Evolutionary conservation across 2,329 filamentous ascomycete genomes (phyloP), one percentile per base, ranked within the genome.

Genomic region (Diaporthe velutina): DNA sequence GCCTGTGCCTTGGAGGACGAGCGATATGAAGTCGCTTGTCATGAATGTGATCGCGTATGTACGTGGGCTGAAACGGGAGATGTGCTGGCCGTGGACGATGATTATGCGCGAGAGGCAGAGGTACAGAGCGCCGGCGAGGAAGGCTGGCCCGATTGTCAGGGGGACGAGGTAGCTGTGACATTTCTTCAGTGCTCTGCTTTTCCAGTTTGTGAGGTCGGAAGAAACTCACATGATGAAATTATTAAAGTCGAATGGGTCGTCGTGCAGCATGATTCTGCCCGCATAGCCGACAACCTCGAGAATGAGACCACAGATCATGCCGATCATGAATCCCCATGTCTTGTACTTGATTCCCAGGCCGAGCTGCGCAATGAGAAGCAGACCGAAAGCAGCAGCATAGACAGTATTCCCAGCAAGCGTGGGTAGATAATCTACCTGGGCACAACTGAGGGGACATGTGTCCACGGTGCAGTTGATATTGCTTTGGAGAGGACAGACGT

Each of bases 11-110:
- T 67, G 61, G n/a, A 67, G 61, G 22, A 67, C 40, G 12, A 67
- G 61, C n/a, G 61, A 67, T 22, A 67, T 28, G 40, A 67, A 67
- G 61, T 67, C 61, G 38, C 61, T 67, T 67, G 61, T 48, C 61
- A 67, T 67, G 61, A 67, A 67, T 4, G n/a, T 22, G 3, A 67
- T 67, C 17, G 61, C 40, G 15, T 67, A 67, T 38, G 61, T 30
- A n/a, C 61, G 61, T 17, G 52, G 55, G 28, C 48, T 72, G 30
- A 22, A 60, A 33, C 57, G 57, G 35, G 33, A 60, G 57, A 60
- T 40, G 33, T 40, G 7, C 33, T 38, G 57, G 33, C 57, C 57
- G 3, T 60, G 25, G 35, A 40, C 57, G 12, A 60, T 60, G 5
- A 60, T 22, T 60, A 60, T 60, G 33, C 57, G 33, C 12, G 57